phyloP scores from a whole-genome alignment of 192 early-diverging fungal species.

The Ramicandelaber brevisporus region DNA sequence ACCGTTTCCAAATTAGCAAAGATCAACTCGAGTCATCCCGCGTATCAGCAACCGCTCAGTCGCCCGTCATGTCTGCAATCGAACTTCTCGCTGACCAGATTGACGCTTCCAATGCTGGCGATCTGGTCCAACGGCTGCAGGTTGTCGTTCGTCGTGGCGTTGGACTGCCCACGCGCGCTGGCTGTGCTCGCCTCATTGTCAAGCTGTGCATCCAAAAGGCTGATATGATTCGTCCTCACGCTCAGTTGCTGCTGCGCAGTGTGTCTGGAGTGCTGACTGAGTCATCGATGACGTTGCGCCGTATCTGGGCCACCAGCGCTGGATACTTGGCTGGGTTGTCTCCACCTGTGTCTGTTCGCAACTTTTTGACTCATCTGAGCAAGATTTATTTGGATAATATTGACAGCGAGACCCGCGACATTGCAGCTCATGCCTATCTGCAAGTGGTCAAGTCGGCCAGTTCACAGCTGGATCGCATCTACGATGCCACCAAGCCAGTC shows the following conservation, averaged over 20 bases:
- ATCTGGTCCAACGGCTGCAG: slow-evolving; percentile 37
- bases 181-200: slow-evolving; percentile 63
- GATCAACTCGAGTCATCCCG: slow-evolving; percentile 67
- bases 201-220: slow-evolving; percentile 46
- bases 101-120: slow-evolving; percentile 34
- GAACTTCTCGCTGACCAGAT: slow-evolving; percentile 54
- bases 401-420: slow-evolving; percentile 45
- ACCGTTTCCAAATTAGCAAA: slow-evolving; percentile 58
- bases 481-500: slow-evolving; percentile 3
- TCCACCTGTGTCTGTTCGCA: slow-evolving; percentile 23
- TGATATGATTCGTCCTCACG: slow-evolving; percentile 32
- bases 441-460: slow-evolving; percentile 10
- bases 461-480: slow-evolving; percentile 7
- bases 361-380: slow-evolving; percentile 41
- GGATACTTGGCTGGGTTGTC: slow-evolving; percentile 49
- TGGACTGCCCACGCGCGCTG: slow-evolving; percentile 78
- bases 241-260: slow-evolving; percentile 47
- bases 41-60: slow-evolving; percentile 52
- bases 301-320: slow-evolving; percentile 60
- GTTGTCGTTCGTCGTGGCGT: slow-evolving; percentile 54
- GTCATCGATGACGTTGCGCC: slow-evolving; percentile 51
- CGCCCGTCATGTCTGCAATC: slow-evolving; percentile 87
- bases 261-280: slow-evolving; percentile 51
- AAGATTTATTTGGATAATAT: slow-evolving; percentile 45
- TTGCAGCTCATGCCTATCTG: slow-evolving; percentile 15